Base-by-base conservation (phyloP, 345 rosid genomes). In the Salix viminalis region DNA sequence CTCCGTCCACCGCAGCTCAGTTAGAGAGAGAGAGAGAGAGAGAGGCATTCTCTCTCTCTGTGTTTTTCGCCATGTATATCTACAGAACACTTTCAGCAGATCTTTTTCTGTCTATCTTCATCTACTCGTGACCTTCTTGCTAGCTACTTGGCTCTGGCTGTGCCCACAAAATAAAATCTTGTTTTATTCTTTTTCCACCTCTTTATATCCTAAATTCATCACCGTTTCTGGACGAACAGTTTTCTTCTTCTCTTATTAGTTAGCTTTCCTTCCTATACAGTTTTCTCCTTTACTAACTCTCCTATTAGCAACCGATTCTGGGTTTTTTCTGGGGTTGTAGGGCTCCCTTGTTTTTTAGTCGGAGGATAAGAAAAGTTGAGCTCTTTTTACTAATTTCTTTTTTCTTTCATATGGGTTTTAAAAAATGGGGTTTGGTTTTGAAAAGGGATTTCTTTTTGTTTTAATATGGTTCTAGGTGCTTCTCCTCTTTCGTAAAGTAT, bases 291-390 rank as follows among this genome's bases (percentile, higher is more conserved):
- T 9, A 2, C 44, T 0, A 41, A 41, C 66, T 80, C 46, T 76
- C 54, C 50, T 46, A 6, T 8, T 67, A 50, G 58, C 52, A 7
- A 28, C 23, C 62, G 44, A 24, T 9, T 65, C 73, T 66, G 54
- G 82, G 74, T 66, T 82, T 67, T 30, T 65, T 70, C 44, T 54
- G 65, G 89, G 83, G 77, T 81, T 76, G 69, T 79, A 77, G 56
- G 60, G 46, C 67, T 74, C 68, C 34, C 69, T 73, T 52, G 26
- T 50, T 69, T 76, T 74, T 58, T 36, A 2, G 32, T 15, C 36
- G 3, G 6, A 26, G 4, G 46, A 1, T 2, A 15, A 44, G 26
- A 52, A 30, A 28, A 42, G 34, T 4, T 13, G 26, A 54, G 10
- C 34, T 32, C 46, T 34, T 67, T 0, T 34, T 32, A 58, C 39